These are phyloP conservation scores for Lagenidium sp. DNA, from an alignment of 352 stramenopile species.

Conservation along the genomic window DNA sequence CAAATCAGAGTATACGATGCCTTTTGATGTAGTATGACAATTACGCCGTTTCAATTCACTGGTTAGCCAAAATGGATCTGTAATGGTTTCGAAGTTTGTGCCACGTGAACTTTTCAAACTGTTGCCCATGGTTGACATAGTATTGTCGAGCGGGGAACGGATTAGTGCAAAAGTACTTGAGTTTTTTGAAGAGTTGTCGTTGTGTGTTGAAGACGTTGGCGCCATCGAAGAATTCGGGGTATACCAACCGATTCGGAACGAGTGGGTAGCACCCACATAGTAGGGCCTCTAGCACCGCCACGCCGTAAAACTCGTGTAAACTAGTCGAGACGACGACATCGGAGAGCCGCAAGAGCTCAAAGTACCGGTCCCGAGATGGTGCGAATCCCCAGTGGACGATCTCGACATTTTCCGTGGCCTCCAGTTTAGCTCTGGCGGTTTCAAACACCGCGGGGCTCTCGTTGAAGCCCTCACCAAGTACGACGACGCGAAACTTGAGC, in stretches of 20 bases:
- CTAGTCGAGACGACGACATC: conserved; percentile 50
- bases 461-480: conserved; percentile 29
- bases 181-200: conserved; percentile 33
- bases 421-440: conserved; percentile 12
- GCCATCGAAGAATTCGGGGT: conserved; percentile 30
- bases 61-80: conserved; percentile 10
- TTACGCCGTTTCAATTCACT: not conserved
- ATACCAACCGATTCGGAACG: conserved; percentile 38
- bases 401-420: conserved; percentile 12
- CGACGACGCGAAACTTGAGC: conserved; percentile 22
- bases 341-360: conserved; percentile 17
- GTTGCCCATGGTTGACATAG: not conserved
- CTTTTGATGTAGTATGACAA: not conserved
- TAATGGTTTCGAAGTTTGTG: conserved; percentile 13
- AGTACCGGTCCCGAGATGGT: conserved; percentile 20
- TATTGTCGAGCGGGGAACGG: conserved; percentile 13
- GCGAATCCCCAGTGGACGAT: conserved; percentile 34
- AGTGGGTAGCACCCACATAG: conserved; percentile 35
- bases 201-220: conserved; percentile 31
- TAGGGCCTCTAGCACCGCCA: conserved; percentile 38
- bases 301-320: conserved; percentile 48
- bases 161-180: conserved; percentile 27
- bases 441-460: conserved; percentile 21
- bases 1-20: no score
- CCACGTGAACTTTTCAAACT: conserved; percentile 26